Conservation (phyloP, 1,284 basidiomycete genomes). For the Takashimella koratensis region DNA sequence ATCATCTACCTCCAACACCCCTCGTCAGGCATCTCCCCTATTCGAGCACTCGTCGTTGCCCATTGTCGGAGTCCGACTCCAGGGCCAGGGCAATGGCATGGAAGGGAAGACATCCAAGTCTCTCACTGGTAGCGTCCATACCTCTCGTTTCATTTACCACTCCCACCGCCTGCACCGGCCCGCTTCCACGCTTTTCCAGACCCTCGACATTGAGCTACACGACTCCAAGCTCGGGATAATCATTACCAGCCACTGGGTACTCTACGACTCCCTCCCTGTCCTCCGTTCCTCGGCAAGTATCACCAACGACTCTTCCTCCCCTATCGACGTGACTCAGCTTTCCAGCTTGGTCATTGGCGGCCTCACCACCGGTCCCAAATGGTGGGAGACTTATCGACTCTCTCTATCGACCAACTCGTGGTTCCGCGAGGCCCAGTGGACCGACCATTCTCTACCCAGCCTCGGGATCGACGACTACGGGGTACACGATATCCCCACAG, state of each 20-base stretch:
- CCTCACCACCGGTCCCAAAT: not conserved
- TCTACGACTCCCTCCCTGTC: not conserved
- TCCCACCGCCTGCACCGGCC: not conserved
- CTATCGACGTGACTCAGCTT: not conserved
- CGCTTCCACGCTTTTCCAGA: not conserved
- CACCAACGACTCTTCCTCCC: not conserved
- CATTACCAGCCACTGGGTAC: not conserved
- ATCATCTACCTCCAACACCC: not conserved
- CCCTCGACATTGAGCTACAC: not conserved
- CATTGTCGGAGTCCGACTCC: not conserved
- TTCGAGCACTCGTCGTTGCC: not conserved
- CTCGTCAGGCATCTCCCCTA: not conserved
- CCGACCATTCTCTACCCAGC: not conserved
- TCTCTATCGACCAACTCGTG: slow-evolving; percentile 1
- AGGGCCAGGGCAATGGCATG: not conserved
- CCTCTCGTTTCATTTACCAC: not conserved
- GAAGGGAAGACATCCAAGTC: not conserved
- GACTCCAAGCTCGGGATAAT: not conserved
- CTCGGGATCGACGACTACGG: slow-evolving; percentile 4
- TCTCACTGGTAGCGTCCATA: not conserved
- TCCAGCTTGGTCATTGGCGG: not conserved
- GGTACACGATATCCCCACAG: not conserved
- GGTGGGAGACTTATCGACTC: slow-evolving; percentile 4
- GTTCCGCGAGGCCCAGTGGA: slow-evolving; percentile 9
- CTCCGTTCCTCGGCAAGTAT: not conserved